These are phyloP conservation scores for Gynochthodes officinalis DNA, from an alignment of 257 asterid genomes.

Conservation along the genomic window DNA sequence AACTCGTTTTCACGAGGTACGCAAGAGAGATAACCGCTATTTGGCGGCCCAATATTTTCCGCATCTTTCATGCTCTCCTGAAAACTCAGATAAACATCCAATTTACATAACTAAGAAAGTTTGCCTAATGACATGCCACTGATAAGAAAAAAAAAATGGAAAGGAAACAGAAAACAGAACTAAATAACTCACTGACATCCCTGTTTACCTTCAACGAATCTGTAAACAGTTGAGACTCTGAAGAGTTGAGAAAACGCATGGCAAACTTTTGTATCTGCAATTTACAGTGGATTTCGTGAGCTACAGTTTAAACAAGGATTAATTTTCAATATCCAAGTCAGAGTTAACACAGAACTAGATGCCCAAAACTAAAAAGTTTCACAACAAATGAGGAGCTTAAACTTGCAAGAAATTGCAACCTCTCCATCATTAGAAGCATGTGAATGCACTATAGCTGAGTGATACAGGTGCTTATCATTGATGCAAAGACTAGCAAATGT, in stretches of 20 bases:
- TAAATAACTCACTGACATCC: not conserved
- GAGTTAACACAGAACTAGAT: not conserved
- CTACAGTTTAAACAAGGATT: not conserved
- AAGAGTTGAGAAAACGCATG: constrained; percentile 18
- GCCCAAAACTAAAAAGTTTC: not conserved
- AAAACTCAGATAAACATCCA: not conserved
- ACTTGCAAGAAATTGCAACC: not conserved
- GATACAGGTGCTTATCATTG: too few relatives aligned
- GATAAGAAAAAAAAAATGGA: not conserved
- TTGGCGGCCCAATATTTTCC: not conserved
- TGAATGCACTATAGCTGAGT: not conserved
- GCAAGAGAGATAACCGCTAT: not conserved
- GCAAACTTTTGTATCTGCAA: constrained; percentile 22
- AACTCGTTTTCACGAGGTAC: not conserved
- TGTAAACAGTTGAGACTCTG: constrained; percentile 12
- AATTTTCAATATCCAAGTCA: not conserved
- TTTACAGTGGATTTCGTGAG: not conserved
- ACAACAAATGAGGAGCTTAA: not conserved
- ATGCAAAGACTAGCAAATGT: not conserved
- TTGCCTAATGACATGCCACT: not conserved
- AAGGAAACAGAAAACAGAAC: not conserved
- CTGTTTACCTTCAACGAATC: constrained; percentile 6
- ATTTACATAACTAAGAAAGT: constrained; percentile 3
- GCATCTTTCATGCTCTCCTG: constrained; percentile 13
- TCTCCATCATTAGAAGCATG: not conserved